These are phyloP conservation scores for Xylaria curta DNA, from an alignment of 495 filamentous ascomycete species.

Conservation along the genomic window DNA sequence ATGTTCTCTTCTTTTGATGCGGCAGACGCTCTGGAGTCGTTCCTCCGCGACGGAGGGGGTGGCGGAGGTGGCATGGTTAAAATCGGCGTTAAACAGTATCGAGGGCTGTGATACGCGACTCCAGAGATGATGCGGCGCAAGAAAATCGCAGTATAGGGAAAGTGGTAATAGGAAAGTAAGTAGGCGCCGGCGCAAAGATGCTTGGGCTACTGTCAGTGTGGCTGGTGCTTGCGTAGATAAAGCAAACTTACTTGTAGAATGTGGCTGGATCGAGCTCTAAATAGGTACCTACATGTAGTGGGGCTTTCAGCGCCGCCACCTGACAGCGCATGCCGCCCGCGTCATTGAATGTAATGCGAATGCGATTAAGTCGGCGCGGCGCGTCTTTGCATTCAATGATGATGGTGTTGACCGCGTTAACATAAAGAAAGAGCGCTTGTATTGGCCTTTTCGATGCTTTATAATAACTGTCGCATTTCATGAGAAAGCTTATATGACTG, in stretches of 20 bases:
- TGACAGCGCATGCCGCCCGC: conserved; percentile 36
- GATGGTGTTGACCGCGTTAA: background rate
- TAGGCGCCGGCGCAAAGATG: background rate
- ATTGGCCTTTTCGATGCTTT: background rate
- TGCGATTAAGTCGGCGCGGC: conserved; percentile 24
- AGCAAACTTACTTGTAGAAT: background rate
- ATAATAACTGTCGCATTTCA: background rate
- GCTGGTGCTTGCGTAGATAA: conserved; percentile 2
- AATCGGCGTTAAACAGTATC: background rate
- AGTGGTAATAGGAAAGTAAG: background rate
- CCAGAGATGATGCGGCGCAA: background rate
- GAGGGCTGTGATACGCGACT: background rate
- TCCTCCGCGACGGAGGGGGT: conserved; percentile 42
- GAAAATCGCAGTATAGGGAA: background rate
- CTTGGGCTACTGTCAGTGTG: conserved; percentile 4
- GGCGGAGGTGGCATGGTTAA: conserved; percentile 42
- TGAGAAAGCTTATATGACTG: background rate
- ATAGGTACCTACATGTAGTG: background rate
- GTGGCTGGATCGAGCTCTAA: conserved; percentile 9
- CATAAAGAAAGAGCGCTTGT: background rate
- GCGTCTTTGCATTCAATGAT: conserved; percentile 28
- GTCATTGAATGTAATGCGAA: background rate
- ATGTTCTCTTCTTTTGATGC: conserved; percentile 87
- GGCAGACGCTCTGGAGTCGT: conserved; percentile 51
- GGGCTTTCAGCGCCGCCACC: conserved; percentile 16